These are phyloP conservation scores for Cicer cuneatum DNA, from an alignment of 306 rosid genomes.

Conservation along the genomic window DNA sequence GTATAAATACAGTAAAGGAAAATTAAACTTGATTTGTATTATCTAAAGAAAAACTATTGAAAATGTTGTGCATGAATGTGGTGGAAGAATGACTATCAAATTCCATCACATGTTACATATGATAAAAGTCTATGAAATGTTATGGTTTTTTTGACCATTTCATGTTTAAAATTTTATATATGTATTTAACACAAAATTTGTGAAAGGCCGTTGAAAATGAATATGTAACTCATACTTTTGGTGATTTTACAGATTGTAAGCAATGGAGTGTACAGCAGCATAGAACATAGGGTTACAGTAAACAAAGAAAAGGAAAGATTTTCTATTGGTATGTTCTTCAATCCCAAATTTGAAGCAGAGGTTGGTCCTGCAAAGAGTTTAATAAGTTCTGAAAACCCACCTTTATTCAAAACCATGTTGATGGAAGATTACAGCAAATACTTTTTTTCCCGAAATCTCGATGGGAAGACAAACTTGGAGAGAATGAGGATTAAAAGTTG, in stretches of 20 bases:
- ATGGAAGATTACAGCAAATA: conserved; percentile 65
- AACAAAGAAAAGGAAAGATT: conserved; percentile 70
- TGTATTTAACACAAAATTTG: too few relatives aligned
- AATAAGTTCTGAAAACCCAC: conserved; percentile 52
- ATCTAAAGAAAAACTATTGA: too few relatives aligned
- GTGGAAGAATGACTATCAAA: too few relatives aligned
- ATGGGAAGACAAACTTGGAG: conserved; percentile 72
- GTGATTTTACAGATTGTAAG: conserved; percentile 64
- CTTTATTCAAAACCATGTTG: conserved; percentile 51
- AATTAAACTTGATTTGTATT: too few relatives aligned
- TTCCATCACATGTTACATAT: too few relatives aligned
- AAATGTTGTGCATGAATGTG: too few relatives aligned
- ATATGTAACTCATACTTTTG: not conserved
- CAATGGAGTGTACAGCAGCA: conserved; percentile 72
- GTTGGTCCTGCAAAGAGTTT: conserved; percentile 56
- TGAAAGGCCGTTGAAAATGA: too few relatives aligned
- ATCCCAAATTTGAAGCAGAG: conserved; percentile 67
- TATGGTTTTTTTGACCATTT: too few relatives aligned
- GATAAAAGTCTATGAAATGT: too few relatives aligned
- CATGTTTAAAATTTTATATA: too few relatives aligned
- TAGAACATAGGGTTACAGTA: conserved; percentile 74
- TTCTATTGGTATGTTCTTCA: conserved; percentile 69
- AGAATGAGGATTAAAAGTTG: conserved; percentile 54
- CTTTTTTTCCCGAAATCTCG: conserved; percentile 59
- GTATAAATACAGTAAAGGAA: too few relatives aligned